A percentile compares a stretch with the other conserved stretches of the same genome.
phyloP scores from a whole-genome alignment of 179 eudicot genomes.

The Camellia oleifera region DNA sequence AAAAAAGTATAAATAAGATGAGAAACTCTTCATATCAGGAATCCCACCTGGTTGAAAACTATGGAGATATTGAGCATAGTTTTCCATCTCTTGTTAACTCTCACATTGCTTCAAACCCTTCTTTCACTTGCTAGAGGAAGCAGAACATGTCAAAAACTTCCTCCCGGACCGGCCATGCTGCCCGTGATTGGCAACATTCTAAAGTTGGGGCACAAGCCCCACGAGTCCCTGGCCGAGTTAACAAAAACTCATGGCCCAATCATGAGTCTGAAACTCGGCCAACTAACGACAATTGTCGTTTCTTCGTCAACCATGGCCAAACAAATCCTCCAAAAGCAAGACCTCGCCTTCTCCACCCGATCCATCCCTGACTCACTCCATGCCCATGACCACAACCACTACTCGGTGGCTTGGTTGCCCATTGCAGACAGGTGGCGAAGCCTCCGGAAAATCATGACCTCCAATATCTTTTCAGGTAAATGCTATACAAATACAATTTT shows the following conservation, averaged over 20 bases:
- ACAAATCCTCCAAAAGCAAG: constrained; percentile 14
- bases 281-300: neutral
- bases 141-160: constrained; percentile 1
- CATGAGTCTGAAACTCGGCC: constrained; percentile 16
- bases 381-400: neutral
- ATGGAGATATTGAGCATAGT: neutral
- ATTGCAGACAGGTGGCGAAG: constrained; percentile 3
- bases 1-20: too few species aligned
- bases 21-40: too few species aligned
- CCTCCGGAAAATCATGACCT: neutral
- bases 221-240: constrained; percentile 12
- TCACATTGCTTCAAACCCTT: neutral
- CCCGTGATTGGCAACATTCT: constrained; percentile 8
- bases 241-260: constrained; percentile 9
- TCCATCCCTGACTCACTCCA: neutral
- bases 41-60: neutral
- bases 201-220: constrained; percentile 9
- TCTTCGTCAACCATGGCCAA: constrained; percentile 11
- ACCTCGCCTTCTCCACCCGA: constrained; percentile 15
- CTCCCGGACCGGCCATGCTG: neutral
- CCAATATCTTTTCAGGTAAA: neutral
- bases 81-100: neutral
- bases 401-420: constrained; percentile 4
- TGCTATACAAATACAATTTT: neutral
- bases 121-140: neutral